These are phyloP conservation scores for Backusella morwellensis DNA, from an alignment of 192 early-diverging fungal species.

Conservation along the genomic window DNA sequence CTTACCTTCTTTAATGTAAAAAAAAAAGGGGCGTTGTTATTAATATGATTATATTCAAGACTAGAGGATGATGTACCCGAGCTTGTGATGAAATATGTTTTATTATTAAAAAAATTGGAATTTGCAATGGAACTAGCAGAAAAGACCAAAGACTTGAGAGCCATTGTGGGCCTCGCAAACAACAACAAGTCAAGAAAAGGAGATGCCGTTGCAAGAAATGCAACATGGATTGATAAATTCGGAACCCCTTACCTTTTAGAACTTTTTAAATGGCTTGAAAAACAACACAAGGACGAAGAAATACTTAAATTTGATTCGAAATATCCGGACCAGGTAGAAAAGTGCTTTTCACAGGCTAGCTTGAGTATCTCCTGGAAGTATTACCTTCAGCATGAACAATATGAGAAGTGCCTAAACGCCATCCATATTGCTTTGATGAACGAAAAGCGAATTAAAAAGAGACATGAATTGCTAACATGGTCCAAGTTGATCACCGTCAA, in stretches of 20 bases:
- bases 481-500: background rate
- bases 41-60: background rate
- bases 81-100: background rate
- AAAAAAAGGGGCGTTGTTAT: background rate
- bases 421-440: background rate
- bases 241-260: background rate
- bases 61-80: background rate
- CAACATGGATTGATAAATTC: background rate
- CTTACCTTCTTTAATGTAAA: background rate
- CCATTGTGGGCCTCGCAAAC: background rate
- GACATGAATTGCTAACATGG: background rate
- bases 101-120: background rate
- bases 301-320: background rate
- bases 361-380: conserved; percentile 1
- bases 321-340: background rate
- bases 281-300: background rate
- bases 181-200: background rate
- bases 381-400: background rate
- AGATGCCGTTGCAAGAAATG: background rate
- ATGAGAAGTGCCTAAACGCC: background rate
- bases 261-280: background rate
- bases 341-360: background rate
- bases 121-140: background rate
- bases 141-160: background rate
- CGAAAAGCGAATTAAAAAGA: background rate